A percentile compares a stretch with the other conserved stretches of the same genome.
These are phyloP conservation scores for Babesia microti DNA, from an alignment of 169 alveolate genomes.

Conservation along the genomic window DNA sequence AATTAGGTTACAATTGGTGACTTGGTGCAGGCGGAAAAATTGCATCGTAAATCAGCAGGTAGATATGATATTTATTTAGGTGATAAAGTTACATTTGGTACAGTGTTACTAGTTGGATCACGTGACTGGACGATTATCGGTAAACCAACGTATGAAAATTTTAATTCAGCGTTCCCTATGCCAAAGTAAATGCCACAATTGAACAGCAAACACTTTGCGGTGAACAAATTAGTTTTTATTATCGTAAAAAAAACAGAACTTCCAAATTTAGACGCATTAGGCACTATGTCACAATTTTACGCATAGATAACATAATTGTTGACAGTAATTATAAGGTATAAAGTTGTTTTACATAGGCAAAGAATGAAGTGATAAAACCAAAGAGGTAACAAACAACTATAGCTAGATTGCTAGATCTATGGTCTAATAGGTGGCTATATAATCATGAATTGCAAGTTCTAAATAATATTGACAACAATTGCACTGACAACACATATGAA, in stretches of 20 bases:
- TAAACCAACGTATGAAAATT: conserved; percentile 62
- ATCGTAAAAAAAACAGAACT: conserved; percentile 63
- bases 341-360: background rate
- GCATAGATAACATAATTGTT: conserved; percentile 64
- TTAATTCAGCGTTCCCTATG: conserved; percentile 66
- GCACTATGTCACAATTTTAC: conserved; percentile 70
- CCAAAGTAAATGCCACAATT: conserved; percentile 68
- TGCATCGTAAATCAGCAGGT: conserved; percentile 69
- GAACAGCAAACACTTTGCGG: conserved; percentile 77
- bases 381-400: conserved; percentile 42
- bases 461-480: conserved; percentile 20
- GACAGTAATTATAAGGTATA: conserved; percentile 49
- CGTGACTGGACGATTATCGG: conserved; percentile 74
- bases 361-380: conserved; percentile 7
- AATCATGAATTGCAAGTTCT: conserved; percentile 62
- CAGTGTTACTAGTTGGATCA: conserved; percentile 71
- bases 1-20: conserved; percentile 70
- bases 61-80: conserved; percentile 5
- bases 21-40: conserved; percentile 69
- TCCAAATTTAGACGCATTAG: conserved; percentile 69
- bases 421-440: conserved; percentile 77
- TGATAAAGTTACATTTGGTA: conserved; percentile 65
- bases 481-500: no score
- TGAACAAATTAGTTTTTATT: conserved; percentile 68
- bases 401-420: conserved; percentile 61